These are phyloP conservation scores for Colletotrichum sp. DNA, from an alignment of 2,329 filamentous ascomycete genomes.

Conservation along the genomic window DNA sequence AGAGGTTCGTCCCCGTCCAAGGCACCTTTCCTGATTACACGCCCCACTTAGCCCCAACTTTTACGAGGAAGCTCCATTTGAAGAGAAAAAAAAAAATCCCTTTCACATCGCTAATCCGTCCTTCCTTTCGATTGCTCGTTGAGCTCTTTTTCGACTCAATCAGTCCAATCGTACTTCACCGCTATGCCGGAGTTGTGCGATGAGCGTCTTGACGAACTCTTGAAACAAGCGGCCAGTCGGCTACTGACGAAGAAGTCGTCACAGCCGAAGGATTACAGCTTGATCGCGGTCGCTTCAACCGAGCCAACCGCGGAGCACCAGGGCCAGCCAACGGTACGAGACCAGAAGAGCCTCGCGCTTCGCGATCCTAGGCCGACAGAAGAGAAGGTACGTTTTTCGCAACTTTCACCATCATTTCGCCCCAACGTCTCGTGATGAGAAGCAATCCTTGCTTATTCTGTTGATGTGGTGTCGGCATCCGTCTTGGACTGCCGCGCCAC, in stretches of 20 bases:
- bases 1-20: neutral
- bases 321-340: neutral
- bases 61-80: neutral
- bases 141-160: neutral
- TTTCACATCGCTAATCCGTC: neutral
- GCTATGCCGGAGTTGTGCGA: slow-evolving; percentile 23
- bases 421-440: slow-evolving; percentile 41
- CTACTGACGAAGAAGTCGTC: slow-evolving; percentile 7
- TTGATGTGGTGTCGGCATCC: slow-evolving; percentile 35
- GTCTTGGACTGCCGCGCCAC: slow-evolving; percentile 52
- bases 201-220: slow-evolving; percentile 19
- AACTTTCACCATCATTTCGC: neutral
- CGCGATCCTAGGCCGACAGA: slow-evolving; percentile 13
- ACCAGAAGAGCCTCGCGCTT: slow-evolving; percentile 4
- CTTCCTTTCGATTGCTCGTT: neutral
- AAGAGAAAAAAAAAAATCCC: neutral
- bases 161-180: slow-evolving; percentile 4
- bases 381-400: slow-evolving; percentile 5
- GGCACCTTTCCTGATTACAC: neutral
- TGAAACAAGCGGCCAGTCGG: slow-evolving; percentile 21
- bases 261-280: slow-evolving; percentile 6
- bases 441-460: slow-evolving; percentile 32
- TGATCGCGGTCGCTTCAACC: slow-evolving; percentile 1
- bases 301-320: neutral
- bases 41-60: neutral